Evolutionary conservation across 164 flowering plant genomes (phyloP).

Genomic region (Umbilicus rupestris): DNA sequence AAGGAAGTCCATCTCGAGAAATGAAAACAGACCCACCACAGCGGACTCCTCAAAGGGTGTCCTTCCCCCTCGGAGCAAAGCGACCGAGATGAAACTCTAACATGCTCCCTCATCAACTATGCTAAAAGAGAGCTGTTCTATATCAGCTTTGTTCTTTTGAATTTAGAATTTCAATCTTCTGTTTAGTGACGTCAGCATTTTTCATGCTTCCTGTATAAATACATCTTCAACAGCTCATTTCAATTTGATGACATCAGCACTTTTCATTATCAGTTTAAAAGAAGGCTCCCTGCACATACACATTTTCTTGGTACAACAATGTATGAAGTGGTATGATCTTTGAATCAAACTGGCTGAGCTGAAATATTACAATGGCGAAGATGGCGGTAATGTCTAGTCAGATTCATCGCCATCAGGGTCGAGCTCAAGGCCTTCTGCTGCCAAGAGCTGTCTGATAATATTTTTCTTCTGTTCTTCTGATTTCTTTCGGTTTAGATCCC

Average conservation of each 20-base stretch:
- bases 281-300: too few relatives aligned
- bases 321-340: conserved; percentile 9
- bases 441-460: conserved; percentile 57
- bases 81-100: conserved; percentile 28
- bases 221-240: too few relatives aligned
- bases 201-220: too few relatives aligned
- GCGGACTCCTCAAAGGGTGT: conserved; percentile 56
- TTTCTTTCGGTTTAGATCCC: conserved; percentile 79
- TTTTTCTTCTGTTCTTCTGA: conserved; percentile 72
- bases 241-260: too few relatives aligned
- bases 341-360: not conserved
- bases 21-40: conserved; percentile 38
- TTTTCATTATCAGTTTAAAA: too few relatives aligned
- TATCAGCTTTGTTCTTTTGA: too few relatives aligned
- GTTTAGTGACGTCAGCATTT: too few relatives aligned
- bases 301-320: conserved; percentile 17
- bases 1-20: conserved; percentile 43
- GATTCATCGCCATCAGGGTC: conserved; percentile 50
- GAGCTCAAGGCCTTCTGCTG: conserved; percentile 90
- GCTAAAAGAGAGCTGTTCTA: not conserved
- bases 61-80: conserved; percentile 68
- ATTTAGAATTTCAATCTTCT: too few relatives aligned
- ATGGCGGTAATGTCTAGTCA: conserved; percentile 10
- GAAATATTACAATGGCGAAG: not conserved
- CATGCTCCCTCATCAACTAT: too few relatives aligned